These are phyloP conservation scores for Tausonia pullulans DNA, from an alignment of 1,284 basidiomycete genomes.

Conservation along the genomic window DNA sequence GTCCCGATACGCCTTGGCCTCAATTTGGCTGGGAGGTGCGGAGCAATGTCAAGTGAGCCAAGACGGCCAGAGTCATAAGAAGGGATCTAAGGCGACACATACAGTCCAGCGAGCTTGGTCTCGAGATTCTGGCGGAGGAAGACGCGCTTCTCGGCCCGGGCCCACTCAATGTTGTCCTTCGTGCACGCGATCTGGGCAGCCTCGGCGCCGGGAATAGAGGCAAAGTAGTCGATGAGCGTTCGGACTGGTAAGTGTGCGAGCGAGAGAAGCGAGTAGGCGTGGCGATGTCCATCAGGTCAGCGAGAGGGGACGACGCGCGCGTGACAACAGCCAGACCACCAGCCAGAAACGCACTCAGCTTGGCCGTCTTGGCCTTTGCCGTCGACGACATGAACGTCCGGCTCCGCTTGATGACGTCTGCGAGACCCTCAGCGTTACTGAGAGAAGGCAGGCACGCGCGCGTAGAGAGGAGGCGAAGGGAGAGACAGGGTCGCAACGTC, in stretches of 20 bases:
- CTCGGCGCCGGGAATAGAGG: slow-evolving; percentile 59
- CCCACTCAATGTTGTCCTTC: slow-evolving; percentile 87
- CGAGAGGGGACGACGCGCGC: background rate
- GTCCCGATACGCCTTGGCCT: slow-evolving; percentile 61
- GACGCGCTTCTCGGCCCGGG: slow-evolving; percentile 79
- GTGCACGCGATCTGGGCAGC: slow-evolving; percentile 76
- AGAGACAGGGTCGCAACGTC: no score
- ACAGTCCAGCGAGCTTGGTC: slow-evolving; percentile 76
- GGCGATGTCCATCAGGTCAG: background rate
- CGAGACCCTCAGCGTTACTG: slow-evolving; percentile 75
- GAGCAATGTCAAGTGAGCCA: background rate
- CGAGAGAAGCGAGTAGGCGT: background rate
- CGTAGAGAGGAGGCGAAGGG: background rate
- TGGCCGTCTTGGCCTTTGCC: slow-evolving; percentile 96
- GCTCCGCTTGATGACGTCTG: slow-evolving; percentile 75
- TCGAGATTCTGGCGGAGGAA: slow-evolving; percentile 93
- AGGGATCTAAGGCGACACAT: slow-evolving; percentile 28
- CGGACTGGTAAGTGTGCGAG: slow-evolving; percentile 48
- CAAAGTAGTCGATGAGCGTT: slow-evolving; percentile 83
- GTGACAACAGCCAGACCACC: background rate
- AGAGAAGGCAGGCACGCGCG: background rate
- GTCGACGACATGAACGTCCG: slow-evolving; percentile 85
- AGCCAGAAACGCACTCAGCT: slow-evolving; percentile 57
- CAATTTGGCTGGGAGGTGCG: slow-evolving; percentile 50
- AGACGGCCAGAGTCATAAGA: background rate